phyloP scores from a whole-genome alignment of 805 yeast species.

The Suhomyces faveliae region DNA sequence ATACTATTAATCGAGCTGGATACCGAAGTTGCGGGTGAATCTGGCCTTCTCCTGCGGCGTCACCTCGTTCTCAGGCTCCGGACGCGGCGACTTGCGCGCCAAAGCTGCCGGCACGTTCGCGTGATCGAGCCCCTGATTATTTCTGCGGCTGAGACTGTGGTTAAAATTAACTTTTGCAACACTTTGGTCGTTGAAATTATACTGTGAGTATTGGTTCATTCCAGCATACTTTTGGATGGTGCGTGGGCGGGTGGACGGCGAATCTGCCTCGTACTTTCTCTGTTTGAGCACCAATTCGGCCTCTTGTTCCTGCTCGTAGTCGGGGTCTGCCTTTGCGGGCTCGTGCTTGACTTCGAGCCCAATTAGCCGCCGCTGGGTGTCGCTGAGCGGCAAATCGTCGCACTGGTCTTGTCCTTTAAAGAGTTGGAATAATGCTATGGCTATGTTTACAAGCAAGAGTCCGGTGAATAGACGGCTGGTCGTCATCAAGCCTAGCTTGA shows the following conservation, averaged over 20 bases:
- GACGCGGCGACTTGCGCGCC: neutral
- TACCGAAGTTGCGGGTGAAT: neutral
- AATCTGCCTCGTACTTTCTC: conserved; percentile 18
- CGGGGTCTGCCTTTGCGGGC: conserved; percentile 15
- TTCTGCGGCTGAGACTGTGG: neutral
- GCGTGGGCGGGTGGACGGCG: conserved; percentile 4
- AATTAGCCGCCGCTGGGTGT: conserved; percentile 44
- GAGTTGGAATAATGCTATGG: conserved; percentile 26
- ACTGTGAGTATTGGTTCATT: conserved; percentile 3
- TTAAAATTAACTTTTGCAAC: neutral
- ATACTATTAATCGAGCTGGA: neutral
- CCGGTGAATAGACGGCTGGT: conserved; percentile 16
- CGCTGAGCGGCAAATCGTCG: conserved; percentile 48
- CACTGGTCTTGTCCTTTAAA: conserved; percentile 49
- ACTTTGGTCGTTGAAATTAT: neutral
- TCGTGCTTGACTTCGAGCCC: conserved; percentile 30
- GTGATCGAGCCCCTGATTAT: neutral
- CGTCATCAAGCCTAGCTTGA: conserved; percentile 5
- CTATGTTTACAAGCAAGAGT: conserved; percentile 26
- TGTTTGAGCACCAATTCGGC: conserved; percentile 22
- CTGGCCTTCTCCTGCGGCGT: neutral
- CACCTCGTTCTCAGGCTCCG: neutral
- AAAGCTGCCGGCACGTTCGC: neutral
- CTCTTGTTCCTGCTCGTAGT: conserved; percentile 15
- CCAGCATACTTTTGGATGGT: conserved; percentile 21